Evolutionary conservation across 2,329 filamentous ascomycete species (phyloP), one percentile per base, ranked within the genome.

Genomic region (Aspergillus fumigatiaffinis): DNA sequence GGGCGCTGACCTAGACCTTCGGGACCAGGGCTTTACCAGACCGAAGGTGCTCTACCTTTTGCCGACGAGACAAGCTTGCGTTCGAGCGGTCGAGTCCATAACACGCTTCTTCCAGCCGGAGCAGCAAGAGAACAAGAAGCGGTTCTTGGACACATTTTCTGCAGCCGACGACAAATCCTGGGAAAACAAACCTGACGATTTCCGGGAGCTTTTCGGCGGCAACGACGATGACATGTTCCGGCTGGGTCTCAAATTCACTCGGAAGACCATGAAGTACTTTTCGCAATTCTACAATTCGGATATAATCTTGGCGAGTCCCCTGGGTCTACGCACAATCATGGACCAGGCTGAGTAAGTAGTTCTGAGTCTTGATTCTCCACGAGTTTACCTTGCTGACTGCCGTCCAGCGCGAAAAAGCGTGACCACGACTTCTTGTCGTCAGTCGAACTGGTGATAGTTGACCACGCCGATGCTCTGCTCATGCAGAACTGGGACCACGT

Each of bases 401-500:
- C 23, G 17, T 53, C 55, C 54, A 82, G 78, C 64, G 82, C 80
- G 59, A 88, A 88, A 71, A 86, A 86, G 62, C 76, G 84, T 38
- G 93, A 97, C 71, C 87, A 85, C 66, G 94, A 99, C 74, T 99
- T 96, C 71, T 81, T 99, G 14, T 93, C 90, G 56, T 97, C 93
- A 1, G 90, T 99, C 66, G 94, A 99, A 75, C 76, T 99, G 52
- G 87, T 94, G 32, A 82, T 97, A 50, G 82, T 96, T 59, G 94
- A 99, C 72, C 92, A 97, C 75, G 89, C 91, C 12, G 92, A 97
- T 73, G 92, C 92, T 0, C 84, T 97, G 46, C 84, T 96, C 8
- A 97, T 97, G 92, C 94, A 99, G 73, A 97, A 96, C 73, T 97
- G 93, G 92, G 92, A 97, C 68, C 93, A 99, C 71, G 85, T 97